Conservation (phyloP, 345 rosid species). For the Lagerstroemia speciosa region DNA sequence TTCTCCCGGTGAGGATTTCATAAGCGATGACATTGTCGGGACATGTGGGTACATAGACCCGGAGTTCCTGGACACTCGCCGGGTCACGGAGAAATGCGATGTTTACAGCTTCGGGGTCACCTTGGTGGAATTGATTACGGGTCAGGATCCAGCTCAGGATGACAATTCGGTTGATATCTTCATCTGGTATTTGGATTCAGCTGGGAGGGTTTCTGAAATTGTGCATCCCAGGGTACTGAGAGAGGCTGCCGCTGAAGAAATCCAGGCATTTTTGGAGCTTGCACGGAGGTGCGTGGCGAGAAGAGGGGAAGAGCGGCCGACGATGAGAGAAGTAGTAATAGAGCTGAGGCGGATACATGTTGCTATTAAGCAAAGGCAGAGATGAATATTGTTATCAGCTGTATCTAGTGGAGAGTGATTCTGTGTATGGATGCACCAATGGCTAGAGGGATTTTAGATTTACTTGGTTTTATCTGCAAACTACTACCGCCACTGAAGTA, state of each 20-base stretch:
- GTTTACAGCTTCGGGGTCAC: conserved; percentile 6
- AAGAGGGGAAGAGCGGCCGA: conserved; percentile 1
- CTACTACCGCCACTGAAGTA: too few species aligned
- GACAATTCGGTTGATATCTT: not conserved
- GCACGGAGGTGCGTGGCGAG: not conserved
- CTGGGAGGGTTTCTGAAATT: not conserved
- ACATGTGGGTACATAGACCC: not conserved
- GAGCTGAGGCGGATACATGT: conserved; percentile 1
- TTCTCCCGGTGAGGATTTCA: not conserved
- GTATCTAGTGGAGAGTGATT: too few species aligned
- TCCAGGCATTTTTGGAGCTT: not conserved
- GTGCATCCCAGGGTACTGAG: conserved; percentile 2
- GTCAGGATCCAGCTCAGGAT: not conserved
- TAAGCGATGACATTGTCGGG: not conserved
- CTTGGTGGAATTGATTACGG: not conserved
- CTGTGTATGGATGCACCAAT: too few species aligned
- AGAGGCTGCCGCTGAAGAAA: not conserved
- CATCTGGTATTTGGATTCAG: not conserved
- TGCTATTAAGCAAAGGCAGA: not conserved
- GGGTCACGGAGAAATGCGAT: conserved; percentile 8
- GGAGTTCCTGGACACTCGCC: not conserved
- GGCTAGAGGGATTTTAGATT: too few species aligned
- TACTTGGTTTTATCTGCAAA: too few species aligned
- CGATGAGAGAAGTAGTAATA: not conserved
- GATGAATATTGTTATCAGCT: not conserved